Evolutionary conservation across 148 eudicot species (phyloP), one percentile per base, ranked within the genome.

Genomic region (Linanthus parryae): DNA sequence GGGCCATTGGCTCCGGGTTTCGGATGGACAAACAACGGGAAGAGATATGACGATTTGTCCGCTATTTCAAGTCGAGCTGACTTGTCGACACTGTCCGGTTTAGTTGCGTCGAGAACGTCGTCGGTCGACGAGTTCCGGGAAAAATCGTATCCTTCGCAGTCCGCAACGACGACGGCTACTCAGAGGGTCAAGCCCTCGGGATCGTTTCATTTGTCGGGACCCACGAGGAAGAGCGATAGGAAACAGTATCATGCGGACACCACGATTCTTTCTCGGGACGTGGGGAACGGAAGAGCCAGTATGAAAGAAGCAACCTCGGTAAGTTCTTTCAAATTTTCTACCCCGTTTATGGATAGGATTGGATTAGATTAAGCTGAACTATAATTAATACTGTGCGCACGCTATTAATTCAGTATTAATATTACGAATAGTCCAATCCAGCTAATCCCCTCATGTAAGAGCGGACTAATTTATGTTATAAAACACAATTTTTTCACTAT

Each of bases 1-100:
- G 95, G 95, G 33, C 97, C 97, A 13, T 69, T 84, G 49, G 77
- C 24, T 57, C 69, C 57, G n/a, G 79, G 70, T 11, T 52, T 37
- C 45, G 71, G 68, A 47, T 68, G 73, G 81, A 47, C 73, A 67
- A 59, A 64, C n/a, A 65, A 61, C 34, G 78, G 61, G 47, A 67
- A 63, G 65, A 80, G 67, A 40, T 49, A 56, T 36, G 70, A 67
- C 42, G 77, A 72, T 45, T 58, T 44, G 49, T 55, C 69, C 10
- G 43, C 50, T 28, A 40, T 55, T 68, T 54, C 82, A 27, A 59
- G 54, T 36, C 36, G 59, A 51, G 56, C 72, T 16, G 60, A 71
- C 54, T 50, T 70, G 43, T 61, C 78, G 3, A 37, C 66, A 19
- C n/a, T 51, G 24, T 69, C 88, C 36, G 68, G 66, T 48, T 68